Percentiles rank a stretch among this genome's conserved stretches.
These are phyloP conservation scores for Colletotrichum somersetense DNA, from an alignment of 2,329 filamentous ascomycete species.

Conservation along the genomic window DNA sequence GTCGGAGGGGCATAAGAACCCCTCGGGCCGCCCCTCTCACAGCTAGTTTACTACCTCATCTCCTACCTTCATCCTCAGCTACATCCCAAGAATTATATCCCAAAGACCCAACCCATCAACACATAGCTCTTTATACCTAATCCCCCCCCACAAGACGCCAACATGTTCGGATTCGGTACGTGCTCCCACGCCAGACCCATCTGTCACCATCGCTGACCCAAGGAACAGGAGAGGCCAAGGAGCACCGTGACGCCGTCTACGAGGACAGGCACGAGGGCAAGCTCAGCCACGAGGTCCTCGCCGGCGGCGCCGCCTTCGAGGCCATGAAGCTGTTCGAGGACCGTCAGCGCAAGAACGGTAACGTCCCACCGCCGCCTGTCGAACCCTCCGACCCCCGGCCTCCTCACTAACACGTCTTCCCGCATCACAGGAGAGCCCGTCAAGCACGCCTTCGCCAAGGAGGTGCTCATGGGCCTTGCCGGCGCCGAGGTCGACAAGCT, in stretches of 20 bases:
- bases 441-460: constrained; percentile 82
- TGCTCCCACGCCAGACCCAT: not conserved
- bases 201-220: not conserved
- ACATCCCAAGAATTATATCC: too few relatives aligned
- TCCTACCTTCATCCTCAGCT: not conserved
- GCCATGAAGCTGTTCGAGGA: constrained; percentile 87
- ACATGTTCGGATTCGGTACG: constrained; percentile 43
- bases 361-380: constrained; percentile 43
- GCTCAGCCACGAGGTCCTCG: constrained; percentile 75
- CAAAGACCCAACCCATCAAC: not conserved
- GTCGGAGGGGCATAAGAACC: constrained; percentile 30
- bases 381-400: not conserved
- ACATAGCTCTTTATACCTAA: not conserved
- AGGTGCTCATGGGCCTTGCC: constrained; percentile 78
- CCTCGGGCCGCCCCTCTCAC: constrained; percentile 21
- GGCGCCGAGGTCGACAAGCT: constrained; percentile 83
- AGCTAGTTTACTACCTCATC: too few relatives aligned
- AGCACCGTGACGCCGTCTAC: constrained; percentile 45
- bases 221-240: constrained; percentile 37
- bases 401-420: not conserved
- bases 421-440: constrained; percentile 72
- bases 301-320: constrained; percentile 81
- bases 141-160: not conserved
- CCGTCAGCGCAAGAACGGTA: constrained; percentile 77
- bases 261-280: constrained; percentile 48